These are phyloP conservation scores for Posidonia australis DNA, from an alignment of 106 monocot species.

Conservation along the genomic window DNA sequence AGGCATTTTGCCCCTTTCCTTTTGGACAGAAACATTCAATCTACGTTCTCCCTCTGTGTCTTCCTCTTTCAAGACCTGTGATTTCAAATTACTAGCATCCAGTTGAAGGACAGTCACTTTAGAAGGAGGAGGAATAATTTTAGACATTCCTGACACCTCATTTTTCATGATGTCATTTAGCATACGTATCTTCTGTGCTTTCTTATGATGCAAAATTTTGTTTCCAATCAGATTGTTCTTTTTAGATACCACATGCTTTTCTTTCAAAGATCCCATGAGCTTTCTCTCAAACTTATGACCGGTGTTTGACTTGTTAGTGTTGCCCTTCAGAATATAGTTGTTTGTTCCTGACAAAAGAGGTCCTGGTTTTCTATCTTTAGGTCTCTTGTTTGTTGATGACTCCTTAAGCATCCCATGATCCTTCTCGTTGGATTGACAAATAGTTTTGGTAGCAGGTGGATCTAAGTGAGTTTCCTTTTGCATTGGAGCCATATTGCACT, in stretches of 20 bases:
- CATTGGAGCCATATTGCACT: not conserved
- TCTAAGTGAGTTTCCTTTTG: not conserved
- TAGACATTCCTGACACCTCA: slow-evolving; percentile 1
- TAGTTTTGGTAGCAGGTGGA: not conserved
- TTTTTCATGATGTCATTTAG: slow-evolving; percentile 43
- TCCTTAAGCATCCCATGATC: not conserved
- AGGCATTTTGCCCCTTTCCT: not conserved
- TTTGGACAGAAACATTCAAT: not conserved
- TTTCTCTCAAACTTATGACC: not conserved
- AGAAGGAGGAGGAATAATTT: slow-evolving; percentile 1
- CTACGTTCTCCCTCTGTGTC: slow-evolving; percentile 1
- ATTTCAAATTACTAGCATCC: not conserved
- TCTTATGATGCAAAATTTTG: slow-evolving; percentile 13
- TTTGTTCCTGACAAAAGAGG: not conserved
- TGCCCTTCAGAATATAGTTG: not conserved
- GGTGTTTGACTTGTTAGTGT: not conserved
- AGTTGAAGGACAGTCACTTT: not conserved
- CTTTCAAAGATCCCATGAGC: not conserved
- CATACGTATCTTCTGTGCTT: slow-evolving; percentile 26
- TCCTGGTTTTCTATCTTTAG: not conserved
- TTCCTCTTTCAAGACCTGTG: slow-evolving; percentile 7
- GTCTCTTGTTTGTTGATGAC: not conserved
- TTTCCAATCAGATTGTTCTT: not conserved
- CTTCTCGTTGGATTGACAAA: not conserved
- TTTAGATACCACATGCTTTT: slow-evolving; percentile 11